Evolutionary conservation across 1,284 basidiomycete species (phyloP).

Genomic region (Microbotryum intermedium): DNA sequence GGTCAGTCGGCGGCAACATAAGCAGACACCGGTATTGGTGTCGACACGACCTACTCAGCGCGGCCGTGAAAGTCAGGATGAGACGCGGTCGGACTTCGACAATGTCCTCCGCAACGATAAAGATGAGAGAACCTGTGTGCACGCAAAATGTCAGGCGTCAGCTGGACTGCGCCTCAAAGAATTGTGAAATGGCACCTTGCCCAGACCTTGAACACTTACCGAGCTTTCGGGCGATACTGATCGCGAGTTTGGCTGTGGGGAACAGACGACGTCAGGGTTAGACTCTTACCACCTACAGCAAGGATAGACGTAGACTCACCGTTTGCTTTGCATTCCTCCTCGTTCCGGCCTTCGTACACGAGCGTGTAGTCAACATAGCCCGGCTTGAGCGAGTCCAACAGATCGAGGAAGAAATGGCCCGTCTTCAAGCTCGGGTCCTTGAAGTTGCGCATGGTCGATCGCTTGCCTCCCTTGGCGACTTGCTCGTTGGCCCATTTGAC

Average conservation of each 20-base stretch:
- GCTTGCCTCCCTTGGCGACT: slow-evolving; percentile 65
- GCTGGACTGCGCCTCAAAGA: not conserved
- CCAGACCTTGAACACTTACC: slow-evolving; percentile 5
- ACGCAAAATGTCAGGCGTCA: not conserved
- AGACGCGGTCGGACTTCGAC: slow-evolving; percentile 38
- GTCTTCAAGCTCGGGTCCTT: slow-evolving; percentile 87
- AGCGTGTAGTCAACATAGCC: slow-evolving; percentile 90
- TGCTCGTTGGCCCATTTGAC: slow-evolving; percentile 91
- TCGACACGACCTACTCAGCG: slow-evolving; percentile 8
- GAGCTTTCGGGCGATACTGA: slow-evolving; percentile 87
- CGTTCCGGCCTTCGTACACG: slow-evolving; percentile 59
- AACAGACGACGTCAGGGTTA: not conserved
- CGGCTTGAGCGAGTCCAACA: slow-evolving; percentile 81
- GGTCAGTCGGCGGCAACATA: not conserved
- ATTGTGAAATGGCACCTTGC: not conserved
- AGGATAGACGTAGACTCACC: slow-evolving; percentile 47
- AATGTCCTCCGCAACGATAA: slow-evolving; percentile 83
- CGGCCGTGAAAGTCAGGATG: slow-evolving; percentile 33
- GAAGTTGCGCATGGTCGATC: slow-evolving; percentile 70
- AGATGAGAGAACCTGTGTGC: slow-evolving; percentile 81
- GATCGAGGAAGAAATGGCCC: slow-evolving; percentile 85
- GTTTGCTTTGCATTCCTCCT: slow-evolving; percentile 87
- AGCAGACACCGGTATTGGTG: not conserved
- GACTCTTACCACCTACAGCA: not conserved
- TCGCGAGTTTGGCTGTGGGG: slow-evolving; percentile 76